Base-by-base conservation (phyloP, 2,329 filamentous ascomycete genomes). In the Claviceps capensis region DNA sequence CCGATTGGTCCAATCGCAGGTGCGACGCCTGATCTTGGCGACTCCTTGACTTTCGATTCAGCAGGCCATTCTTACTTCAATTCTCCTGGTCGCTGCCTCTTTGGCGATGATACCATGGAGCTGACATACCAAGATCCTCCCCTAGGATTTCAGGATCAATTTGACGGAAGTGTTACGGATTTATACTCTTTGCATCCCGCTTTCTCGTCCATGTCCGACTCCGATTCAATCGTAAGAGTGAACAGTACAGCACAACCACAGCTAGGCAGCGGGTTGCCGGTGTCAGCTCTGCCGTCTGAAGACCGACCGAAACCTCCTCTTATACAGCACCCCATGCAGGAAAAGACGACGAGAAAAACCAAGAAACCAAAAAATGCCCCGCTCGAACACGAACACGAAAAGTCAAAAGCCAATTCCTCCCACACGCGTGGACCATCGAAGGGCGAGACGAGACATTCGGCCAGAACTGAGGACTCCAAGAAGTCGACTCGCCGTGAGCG, bases 401-500 rank as follows among this genome's bases (percentile, higher is more conserved):
- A 49, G 9, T 5, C 34, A 7, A 30, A 22, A 2, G 13, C n/a
- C 13, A 22, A 34, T 34, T 11, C 47, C n/a, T 14, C 42, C 6
- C 47, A 47, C 6, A 26, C 48, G 8, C 43, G 44, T 14, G 40
- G 37, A n/a, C 45, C 40, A 17, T 45, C 52, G 17, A 50, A 45
- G 26, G 38, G 48, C 26, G 48, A 47, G 17, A 40, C 52, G 30
- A 41, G 11, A 34, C 49, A 22, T 44, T 13, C 30, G 5, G 16
- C 26, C 26, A 51, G 17, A 17, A 37, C 11, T 7, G 40, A 48
- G 17, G 40, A 49, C 34, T 16, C 26, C 38, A 52, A 48, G n/a
- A 52, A 43, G 6, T 30, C 26, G 8, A 48, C 38, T 34, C 54
- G 77, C 58, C 71, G 78, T 30, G 73, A 70, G 55, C 75, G 74